Evolutionary conservation across 2,329 filamentous ascomycete species (phyloP), one percentile per base, ranked within the genome.

Genomic region (Cladophialophora yegresii): DNA sequence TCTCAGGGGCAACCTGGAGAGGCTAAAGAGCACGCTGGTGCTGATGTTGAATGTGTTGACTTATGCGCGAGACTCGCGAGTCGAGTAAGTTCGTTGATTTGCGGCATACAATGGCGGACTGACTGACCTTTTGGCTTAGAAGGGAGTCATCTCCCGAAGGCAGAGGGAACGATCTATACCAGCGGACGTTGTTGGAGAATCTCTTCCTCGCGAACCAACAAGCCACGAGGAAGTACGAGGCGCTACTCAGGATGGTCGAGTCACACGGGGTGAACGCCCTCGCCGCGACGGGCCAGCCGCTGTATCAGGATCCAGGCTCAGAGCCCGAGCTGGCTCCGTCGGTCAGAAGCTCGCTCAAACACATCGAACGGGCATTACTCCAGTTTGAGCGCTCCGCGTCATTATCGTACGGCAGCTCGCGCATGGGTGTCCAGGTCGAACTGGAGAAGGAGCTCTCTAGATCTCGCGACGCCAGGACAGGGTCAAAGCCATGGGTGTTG

Each of bases 11-110:
- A 75, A 76, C 58, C 63, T 75, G 53, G 75, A 75, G n/a, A 67
- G 71, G n/a, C 49, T 76, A 26, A 76, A 75, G 50, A 70, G 66
- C 9, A 75, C 71, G 4, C 64, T 75, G 58, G 26, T 71, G 20
- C 59, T 76, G 36, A 67, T 75, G 72, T 45, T 75, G 20, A 71
- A 73, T 67, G 73, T 75, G 1, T 68, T 76, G 40, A 73, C 67
- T 28, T 75, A 75, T 62, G 73, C 73, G 9, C 66, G 70, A 33
- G 70, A 73, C 30, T 20, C 67, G 47, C 50, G 43, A 43, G 33
- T n/a, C n/a, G 56, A 60, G 62, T 64, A 64, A 20, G 62, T 45
- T 49, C 20, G 4, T 12, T 3, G 36, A n/a, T n/a, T 16, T 2
- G 8, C 5, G 36, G 16, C 36, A 16, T 8, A 16, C 36, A 43